phyloP scores from a whole-genome alignment of 2,329 filamentous ascomycete species.

The Alternaria ventricosa region DNA sequence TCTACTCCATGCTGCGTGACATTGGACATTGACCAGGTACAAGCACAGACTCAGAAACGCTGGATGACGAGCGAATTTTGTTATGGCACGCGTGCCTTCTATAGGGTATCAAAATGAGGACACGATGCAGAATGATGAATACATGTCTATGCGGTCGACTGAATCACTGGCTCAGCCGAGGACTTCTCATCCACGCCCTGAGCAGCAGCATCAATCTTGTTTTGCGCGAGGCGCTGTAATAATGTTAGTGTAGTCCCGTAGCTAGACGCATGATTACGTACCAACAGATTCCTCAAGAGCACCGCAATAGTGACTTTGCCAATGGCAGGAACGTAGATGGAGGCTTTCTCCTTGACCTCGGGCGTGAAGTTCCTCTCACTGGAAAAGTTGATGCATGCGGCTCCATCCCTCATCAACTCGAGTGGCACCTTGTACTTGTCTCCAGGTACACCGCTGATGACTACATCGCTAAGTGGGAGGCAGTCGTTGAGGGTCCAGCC shows the following conservation, averaged over 20 bases:
- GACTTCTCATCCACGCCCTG: constrained; percentile 27
- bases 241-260: constrained; percentile 22
- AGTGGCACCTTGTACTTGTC: constrained; percentile 90
- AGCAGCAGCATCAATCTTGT: constrained; percentile 46
- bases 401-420: constrained; percentile 82
- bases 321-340: constrained; percentile 95
- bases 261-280: constrained; percentile 55
- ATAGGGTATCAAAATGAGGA: constrained; percentile 34
- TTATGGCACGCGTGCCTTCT: constrained; percentile 25
- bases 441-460: constrained; percentile 89
- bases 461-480: constrained; percentile 86
- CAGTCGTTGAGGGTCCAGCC: constrained; percentile 82
- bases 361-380: constrained; percentile 93
- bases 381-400: constrained; percentile 98
- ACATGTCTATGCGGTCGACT: constrained; percentile 7
- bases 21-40: neutral
- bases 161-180: constrained; percentile 25
- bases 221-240: constrained; percentile 53
- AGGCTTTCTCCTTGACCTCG: constrained; percentile 91
- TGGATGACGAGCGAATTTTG: constrained; percentile 11
- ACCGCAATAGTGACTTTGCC: constrained; percentile 98
- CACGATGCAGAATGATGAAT: neutral
- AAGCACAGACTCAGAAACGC: neutral
- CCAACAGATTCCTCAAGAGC: constrained; percentile 84
- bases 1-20: neutral